These are phyloP conservation scores for Pyrenopolyporus hunteri DNA, from an alignment of 495 filamentous ascomycete species.

Conservation along the genomic window DNA sequence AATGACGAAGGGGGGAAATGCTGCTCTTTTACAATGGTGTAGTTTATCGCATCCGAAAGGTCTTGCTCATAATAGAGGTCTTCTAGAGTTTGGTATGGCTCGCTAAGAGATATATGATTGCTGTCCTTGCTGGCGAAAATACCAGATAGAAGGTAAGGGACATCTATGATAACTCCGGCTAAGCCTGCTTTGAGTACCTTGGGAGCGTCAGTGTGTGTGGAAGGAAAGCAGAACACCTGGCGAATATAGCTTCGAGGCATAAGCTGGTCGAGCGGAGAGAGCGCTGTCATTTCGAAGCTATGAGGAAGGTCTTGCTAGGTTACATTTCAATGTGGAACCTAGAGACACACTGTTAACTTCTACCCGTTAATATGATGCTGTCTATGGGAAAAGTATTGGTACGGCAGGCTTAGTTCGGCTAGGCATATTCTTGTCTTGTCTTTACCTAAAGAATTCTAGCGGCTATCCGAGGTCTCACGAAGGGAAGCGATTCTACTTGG, in stretches of 20 bases:
- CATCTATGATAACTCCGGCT: conserved; percentile 20
- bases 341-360: too few species aligned
- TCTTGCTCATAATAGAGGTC: conserved; percentile 31
- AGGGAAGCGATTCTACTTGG: too few species aligned
- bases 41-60: conserved; percentile 26
- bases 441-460: too few species aligned
- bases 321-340: not conserved
- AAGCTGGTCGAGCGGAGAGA: conserved; percentile 36
- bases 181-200: conserved; percentile 26
- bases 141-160: conserved; percentile 39
- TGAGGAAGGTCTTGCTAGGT: not conserved
- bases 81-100: conserved; percentile 23
- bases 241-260: conserved; percentile 42
- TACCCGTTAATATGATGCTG: too few species aligned
- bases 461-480: too few species aligned
- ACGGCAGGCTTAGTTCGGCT: too few species aligned
- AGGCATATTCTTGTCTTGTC: too few species aligned
- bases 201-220: conserved; percentile 13
- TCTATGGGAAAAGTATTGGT: too few species aligned
- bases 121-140: conserved; percentile 19
- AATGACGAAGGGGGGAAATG: conserved; percentile 37
- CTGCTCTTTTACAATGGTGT: conserved; percentile 23
- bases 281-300: conserved; percentile 4
- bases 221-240: conserved; percentile 39
- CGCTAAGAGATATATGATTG: conserved; percentile 22